These are phyloP conservation scores for Camellia granthamiana DNA, from an alignment of 148 eudicot genomes.

Conservation along the genomic window DNA sequence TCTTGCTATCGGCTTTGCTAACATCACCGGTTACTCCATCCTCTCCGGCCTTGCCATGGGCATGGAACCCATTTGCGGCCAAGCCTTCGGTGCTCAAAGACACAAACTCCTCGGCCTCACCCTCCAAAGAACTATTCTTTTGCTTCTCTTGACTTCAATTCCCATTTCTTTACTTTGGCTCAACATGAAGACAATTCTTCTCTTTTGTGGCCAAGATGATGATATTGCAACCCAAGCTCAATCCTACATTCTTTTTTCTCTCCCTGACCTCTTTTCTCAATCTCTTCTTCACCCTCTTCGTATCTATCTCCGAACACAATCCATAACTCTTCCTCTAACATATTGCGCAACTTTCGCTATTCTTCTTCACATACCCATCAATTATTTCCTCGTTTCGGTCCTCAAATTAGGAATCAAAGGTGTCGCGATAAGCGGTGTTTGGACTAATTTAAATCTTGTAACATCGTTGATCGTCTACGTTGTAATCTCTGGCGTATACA, in stretches of 20 bases:
- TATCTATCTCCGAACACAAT: conserved; percentile 69
- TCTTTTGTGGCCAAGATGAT: conserved; percentile 57
- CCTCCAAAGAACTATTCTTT: conserved; percentile 51
- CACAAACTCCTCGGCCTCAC: conserved; percentile 59
- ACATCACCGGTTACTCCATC: conserved; percentile 79
- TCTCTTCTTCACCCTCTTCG: conserved; percentile 67
- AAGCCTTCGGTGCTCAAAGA: conserved; percentile 68
- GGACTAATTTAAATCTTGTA: conserved; percentile 58
- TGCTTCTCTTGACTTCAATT: conserved; percentile 50
- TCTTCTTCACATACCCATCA: conserved; percentile 70
- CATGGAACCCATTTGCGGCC: conserved; percentile 87
- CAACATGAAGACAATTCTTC: conserved; percentile 54
- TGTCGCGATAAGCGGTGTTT: conserved; percentile 53
- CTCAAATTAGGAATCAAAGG: conserved; percentile 55
- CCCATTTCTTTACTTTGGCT: conserved; percentile 68
- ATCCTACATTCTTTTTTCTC: conserved; percentile 46
- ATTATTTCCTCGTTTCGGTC: conserved; percentile 47
- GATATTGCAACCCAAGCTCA: conserved; percentile 56
- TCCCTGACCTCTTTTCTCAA: conserved; percentile 61
- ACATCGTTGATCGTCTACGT: conserved; percentile 42
- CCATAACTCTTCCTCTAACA: conserved; percentile 65
- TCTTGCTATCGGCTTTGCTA: conserved; percentile 70
- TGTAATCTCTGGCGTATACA: conserved; percentile 37
- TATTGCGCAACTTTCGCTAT: conserved; percentile 56
- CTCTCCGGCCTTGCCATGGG: conserved; percentile 82